Evolutionary conservation across 352 stramenopile genomes (phyloP).

Genomic region (Thalassiosira livingstoniorum): DNA sequence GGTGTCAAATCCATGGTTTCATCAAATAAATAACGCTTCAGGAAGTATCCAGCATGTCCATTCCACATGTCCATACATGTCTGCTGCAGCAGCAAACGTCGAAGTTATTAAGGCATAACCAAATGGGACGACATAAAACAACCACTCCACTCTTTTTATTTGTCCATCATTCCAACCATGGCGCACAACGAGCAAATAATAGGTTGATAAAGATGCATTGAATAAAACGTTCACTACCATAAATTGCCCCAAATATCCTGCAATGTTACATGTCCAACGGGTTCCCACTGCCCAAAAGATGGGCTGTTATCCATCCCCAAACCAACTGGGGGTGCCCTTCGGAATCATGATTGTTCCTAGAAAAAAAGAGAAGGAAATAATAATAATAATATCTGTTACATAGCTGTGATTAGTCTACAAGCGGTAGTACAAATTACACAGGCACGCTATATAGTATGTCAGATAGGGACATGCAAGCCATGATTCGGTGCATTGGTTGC

Average conservation of each 20-base stretch:
- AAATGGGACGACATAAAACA: slow-evolving; percentile 32
- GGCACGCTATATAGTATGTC: no score
- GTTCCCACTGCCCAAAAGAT: slow-evolving; percentile 48
- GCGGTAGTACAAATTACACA: no score
- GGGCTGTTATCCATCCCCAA: slow-evolving; percentile 19
- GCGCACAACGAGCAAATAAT: slow-evolving; percentile 52
- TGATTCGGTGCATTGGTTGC: slow-evolving; percentile 52
- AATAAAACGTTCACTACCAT: slow-evolving; percentile 31
- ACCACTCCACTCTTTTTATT: slow-evolving; percentile 28
- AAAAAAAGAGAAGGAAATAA: slow-evolving; percentile 46
- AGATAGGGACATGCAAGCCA: slow-evolving; percentile 62
- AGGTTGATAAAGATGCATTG: slow-evolving; percentile 42
- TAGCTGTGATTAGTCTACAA: no score
- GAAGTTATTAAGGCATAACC: slow-evolving; percentile 21
- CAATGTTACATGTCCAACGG: slow-evolving; percentile 21
- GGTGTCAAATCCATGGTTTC: slow-evolving; percentile 4
- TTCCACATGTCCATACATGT: slow-evolving; percentile 17
- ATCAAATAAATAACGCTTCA: neutral
- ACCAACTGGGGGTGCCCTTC: slow-evolving; percentile 36
- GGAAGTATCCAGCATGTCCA: slow-evolving; percentile 24
- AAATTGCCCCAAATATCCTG: slow-evolving; percentile 58
- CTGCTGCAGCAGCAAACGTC: slow-evolving; percentile 8
- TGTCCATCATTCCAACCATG: slow-evolving; percentile 36
- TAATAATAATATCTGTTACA: no score
- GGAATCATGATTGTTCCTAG: slow-evolving; percentile 62